phyloP scores from a whole-genome alignment of 1,284 basidiomycete species.

The Apiotrichum laibachii region DNA sequence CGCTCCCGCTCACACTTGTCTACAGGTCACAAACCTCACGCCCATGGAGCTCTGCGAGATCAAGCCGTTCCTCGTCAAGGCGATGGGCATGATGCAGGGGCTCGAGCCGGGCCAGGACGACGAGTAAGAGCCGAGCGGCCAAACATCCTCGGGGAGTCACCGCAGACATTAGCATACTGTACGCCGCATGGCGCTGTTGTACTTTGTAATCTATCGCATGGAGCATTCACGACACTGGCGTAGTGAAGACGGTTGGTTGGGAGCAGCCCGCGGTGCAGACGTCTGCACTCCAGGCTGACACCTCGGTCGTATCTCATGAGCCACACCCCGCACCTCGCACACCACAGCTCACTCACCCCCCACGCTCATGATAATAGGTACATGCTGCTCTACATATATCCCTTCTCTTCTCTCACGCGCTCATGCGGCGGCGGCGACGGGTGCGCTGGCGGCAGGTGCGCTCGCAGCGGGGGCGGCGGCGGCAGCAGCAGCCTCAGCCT shows the following conservation, averaged over 20 bases:
- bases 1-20: background rate
- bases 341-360: background rate
- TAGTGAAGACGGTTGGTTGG: background rate
- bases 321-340: too few relatives aligned
- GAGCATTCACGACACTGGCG: background rate
- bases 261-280: too few relatives aligned
- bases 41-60: slow-evolving; percentile 91
- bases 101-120: slow-evolving; percentile 30
- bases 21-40: slow-evolving; percentile 76
- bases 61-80: slow-evolving; percentile 78
- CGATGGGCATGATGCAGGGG: slow-evolving; percentile 65
- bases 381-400: slow-evolving; percentile 20
- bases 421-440: slow-evolving; percentile 15
- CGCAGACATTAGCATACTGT: too few relatives aligned
- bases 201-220: background rate
- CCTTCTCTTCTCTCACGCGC: slow-evolving; percentile 6
- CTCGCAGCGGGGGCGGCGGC: slow-evolving; percentile 5
- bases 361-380: slow-evolving; percentile 18
- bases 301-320: too few relatives aligned
- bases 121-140: background rate
- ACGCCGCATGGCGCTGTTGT: slow-evolving; percentile 1
- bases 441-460: slow-evolving; percentile 2
- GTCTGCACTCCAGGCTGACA: too few relatives aligned
- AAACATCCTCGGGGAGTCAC: too few relatives aligned
- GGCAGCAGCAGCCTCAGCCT: slow-evolving; percentile 20